phyloP scores from a whole-genome alignment of 176 grass and related monocot species.

The Oryza glumipatula region DNA sequence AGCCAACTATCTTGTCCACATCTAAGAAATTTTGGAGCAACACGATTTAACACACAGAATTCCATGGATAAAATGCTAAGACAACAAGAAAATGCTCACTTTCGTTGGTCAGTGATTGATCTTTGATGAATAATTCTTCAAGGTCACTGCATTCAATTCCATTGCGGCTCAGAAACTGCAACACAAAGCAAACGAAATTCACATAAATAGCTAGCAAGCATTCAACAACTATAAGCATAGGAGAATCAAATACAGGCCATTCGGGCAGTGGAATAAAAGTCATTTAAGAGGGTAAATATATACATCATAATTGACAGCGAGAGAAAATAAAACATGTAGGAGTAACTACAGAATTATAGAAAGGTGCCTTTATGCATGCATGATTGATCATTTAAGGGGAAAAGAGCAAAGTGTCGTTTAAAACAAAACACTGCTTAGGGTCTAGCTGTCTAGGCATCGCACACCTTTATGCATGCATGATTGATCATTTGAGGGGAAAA shows the following conservation, averaged over 20 bases:
- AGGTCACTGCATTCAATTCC: slow-evolving; percentile 86
- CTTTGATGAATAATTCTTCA: slow-evolving; percentile 93
- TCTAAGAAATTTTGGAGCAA: slow-evolving; percentile 58
- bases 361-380: slow-evolving; percentile 8
- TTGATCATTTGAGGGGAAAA: slow-evolving; percentile 17
- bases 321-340: not conserved
- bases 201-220: slow-evolving; percentile 31
- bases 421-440: not conserved
- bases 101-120: slow-evolving; percentile 89
- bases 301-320: slow-evolving; percentile 14
- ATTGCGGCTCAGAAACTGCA: slow-evolving; percentile 81
- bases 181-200: not conserved
- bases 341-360: not conserved
- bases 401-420: slow-evolving; percentile 3
- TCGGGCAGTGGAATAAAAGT: not conserved
- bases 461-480: slow-evolving; percentile 17
- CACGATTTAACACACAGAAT: slow-evolving; percentile 24
- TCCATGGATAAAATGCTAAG: slow-evolving; percentile 1
- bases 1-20: slow-evolving; percentile 96
- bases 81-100: slow-evolving; percentile 73
- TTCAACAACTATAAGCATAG: not conserved
- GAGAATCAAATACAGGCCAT: not conserved
- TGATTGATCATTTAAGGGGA: slow-evolving; percentile 17
- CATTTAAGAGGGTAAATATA: not conserved
- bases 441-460: not conserved